Evolutionary conservation across 2,329 filamentous ascomycete species (phyloP), one percentile per base, ranked within the genome.

Genomic region (Aureobasidium vineae): DNA sequence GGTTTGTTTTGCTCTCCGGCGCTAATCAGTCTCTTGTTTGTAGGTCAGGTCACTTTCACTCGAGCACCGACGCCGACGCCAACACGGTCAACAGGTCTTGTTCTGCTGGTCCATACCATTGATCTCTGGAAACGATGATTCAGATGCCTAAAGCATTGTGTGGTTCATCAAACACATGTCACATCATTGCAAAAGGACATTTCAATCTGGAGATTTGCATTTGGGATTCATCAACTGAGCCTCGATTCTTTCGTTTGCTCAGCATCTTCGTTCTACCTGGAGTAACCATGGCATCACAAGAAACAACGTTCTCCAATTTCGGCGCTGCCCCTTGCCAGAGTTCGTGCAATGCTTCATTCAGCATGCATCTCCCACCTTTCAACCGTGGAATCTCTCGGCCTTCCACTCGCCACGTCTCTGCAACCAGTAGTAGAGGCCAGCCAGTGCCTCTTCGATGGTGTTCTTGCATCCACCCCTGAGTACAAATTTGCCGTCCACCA

Each of bases 381-480:
- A 60, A 47, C 26, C 28, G 26, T 61, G 57, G 15, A 28, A 61
- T 19, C 21, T 61, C n/a, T 50, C 43, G 2, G 31, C 31, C 43
- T n/a, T 61, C 28, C 47, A 50, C 11, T 45, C 57, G 31, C 21
- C 36, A 7, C 47, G 16, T 16, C 47, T 49, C 21, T 49, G 57
- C n/a, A 61, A 6, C 57, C 57, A 61, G 6, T 49, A 21, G 15
- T 49, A 40, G 31, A 61, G 13, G 8, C 47, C 47, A 19, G 15
- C 57, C 43, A 61, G 10, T 15, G 57, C 57, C 19, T 61, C 57
- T 28, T 61, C 57, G 13, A 28, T 31, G 21, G 28, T 61, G 33
- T 40, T 50, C 57, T 61, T 43, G 21, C 57, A 61, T 36, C 57
- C 57, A 19, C 57, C 57, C 31, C 47, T 50, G 19, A 61, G 28